Evolutionary conservation across 768 basidiomycete genomes (phyloP), one percentile per base, ranked within the genome.

Genomic region (Hericium alpestre): DNA sequence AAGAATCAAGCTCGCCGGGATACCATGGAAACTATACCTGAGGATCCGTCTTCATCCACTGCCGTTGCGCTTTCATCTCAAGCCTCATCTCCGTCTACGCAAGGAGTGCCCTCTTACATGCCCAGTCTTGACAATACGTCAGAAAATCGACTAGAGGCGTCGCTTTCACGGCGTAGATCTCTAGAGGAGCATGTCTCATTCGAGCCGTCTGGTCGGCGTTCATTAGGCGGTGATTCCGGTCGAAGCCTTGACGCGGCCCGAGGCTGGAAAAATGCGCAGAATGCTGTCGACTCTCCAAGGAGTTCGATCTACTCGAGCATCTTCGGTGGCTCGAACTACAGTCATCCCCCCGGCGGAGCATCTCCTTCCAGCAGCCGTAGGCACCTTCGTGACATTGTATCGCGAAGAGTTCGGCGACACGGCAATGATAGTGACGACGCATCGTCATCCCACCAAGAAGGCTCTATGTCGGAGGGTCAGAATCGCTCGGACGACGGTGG

Each of bases 181-280:
- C 66, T 67, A 41, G 81, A 84, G 52, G 79, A 74, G 10, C 73
- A 69, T 37, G 59, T 83, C 32, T 81, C 83, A 1, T 85, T 86
- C 59, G 80, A 85, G 57, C 84, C 83, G n/a, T 72, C 74, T 5
- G 72, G 75, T 10, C 71, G 73, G n/a, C 71, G 70, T 53, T 82
- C 80, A 20, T 56, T 76, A 18, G 76, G 80, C 13, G 68, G 67
- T 7, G 72, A 74, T 22, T 75, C 76, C 46, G 72, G 73, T 51
- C 69, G 67, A 39, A 82, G 76, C 58, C 67, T 63, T 2, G 79
- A 83, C 46, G 68, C 66, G 15, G 43, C 50, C 2, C 46, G 59
- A 23, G 43, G 55, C 37, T 65, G 67, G 62, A 59, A 56, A 32
- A 58, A 64, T 4, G 59, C 63, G 11, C 47, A 22, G 20, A 56